These are phyloP conservation scores for Cyberlindnera petersonii DNA, from an alignment of 805 yeast species.

Conservation along the genomic window DNA sequence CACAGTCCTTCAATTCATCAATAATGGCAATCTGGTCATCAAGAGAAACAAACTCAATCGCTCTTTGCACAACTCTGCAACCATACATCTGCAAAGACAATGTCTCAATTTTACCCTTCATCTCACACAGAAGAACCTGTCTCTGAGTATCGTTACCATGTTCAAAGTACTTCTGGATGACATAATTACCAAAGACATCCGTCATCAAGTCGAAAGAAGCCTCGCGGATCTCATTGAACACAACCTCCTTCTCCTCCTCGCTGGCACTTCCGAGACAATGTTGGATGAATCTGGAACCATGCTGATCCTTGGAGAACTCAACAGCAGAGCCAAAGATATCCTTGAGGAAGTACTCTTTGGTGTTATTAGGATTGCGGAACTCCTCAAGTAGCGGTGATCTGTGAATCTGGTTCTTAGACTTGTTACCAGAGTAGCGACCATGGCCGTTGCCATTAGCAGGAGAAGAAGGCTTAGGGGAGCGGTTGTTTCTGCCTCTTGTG, in stretches of 20 bases:
- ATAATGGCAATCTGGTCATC: slow-evolving; percentile 66
- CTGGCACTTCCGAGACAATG: slow-evolving; percentile 57
- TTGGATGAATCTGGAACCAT: slow-evolving; percentile 95
- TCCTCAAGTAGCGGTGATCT: slow-evolving; percentile 82
- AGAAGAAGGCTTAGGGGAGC: slow-evolving; percentile 25
- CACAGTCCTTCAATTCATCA: slow-evolving; percentile 61
- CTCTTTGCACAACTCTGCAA: slow-evolving; percentile 94
- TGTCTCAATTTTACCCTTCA: slow-evolving; percentile 70
- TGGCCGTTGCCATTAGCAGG: slow-evolving; percentile 21
- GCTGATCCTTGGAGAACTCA: slow-evolving; percentile 93
- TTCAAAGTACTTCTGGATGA: slow-evolving; percentile 91
- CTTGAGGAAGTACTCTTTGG: slow-evolving; percentile 57
- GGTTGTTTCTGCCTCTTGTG: slow-evolving; percentile 17
- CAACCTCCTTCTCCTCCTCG: slow-evolving; percentile 68
- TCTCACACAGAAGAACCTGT: slow-evolving; percentile 58
- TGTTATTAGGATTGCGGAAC: slow-evolving; percentile 57
- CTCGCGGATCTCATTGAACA: slow-evolving; percentile 79
- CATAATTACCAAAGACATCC: slow-evolving; percentile 97
- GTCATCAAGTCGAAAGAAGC: slow-evolving; percentile 78
- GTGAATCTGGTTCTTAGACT: slow-evolving; percentile 46
- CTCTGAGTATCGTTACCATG: slow-evolving; percentile 69
- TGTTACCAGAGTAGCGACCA: slow-evolving; percentile 5
- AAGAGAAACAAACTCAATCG: slow-evolving; percentile 66
- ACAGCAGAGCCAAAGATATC: slow-evolving; percentile 84
- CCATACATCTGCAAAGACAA: slow-evolving; percentile 95